Evolutionary conservation across 768 basidiomycete genomes (phyloP).

Genomic region (Hypholoma sublateritium): DNA sequence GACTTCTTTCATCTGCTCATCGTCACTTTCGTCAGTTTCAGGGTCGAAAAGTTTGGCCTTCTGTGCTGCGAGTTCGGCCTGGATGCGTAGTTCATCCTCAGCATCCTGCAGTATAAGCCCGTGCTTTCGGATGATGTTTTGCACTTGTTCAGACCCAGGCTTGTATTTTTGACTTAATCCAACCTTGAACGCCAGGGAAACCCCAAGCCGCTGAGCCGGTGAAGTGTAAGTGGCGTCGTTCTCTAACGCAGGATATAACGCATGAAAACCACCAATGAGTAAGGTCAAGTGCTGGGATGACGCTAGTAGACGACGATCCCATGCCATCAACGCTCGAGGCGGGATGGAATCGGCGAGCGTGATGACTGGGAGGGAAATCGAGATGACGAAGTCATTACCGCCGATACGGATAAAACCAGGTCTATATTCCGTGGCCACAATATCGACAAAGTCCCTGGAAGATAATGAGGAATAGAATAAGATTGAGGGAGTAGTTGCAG

Average conservation of each 20-base stretch:
- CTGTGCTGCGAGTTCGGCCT: slow-evolving; percentile 32
- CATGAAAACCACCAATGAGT: slow-evolving; percentile 57
- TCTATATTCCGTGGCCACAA: slow-evolving; percentile 53
- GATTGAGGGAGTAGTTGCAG: not conserved
- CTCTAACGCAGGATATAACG: slow-evolving; percentile 52
- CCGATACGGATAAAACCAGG: slow-evolving; percentile 58
- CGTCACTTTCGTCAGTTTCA: slow-evolving; percentile 24
- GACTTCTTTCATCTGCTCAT: slow-evolving; percentile 16
- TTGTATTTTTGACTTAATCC: slow-evolving; percentile 64
- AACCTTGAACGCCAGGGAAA: slow-evolving; percentile 53
- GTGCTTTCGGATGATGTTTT: slow-evolving; percentile 48
- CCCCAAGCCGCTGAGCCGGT: slow-evolving; percentile 32
- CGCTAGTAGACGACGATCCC: slow-evolving; percentile 66
- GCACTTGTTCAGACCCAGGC: slow-evolving; percentile 48
- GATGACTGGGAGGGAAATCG: slow-evolving; percentile 57
- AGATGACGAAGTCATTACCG: slow-evolving; percentile 51
- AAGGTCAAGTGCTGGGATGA: slow-evolving; percentile 59
- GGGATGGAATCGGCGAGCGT: slow-evolving; percentile 51
- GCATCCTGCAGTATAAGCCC: slow-evolving; percentile 45
- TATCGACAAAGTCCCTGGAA: slow-evolving; percentile 57
- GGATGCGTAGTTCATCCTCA: slow-evolving; percentile 36
- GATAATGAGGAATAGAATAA: not conserved
- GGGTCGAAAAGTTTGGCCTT: slow-evolving; percentile 26
- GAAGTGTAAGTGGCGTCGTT: slow-evolving; percentile 40
- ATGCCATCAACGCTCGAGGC: slow-evolving; percentile 68